Base-by-base conservation (phyloP, 2,329 filamentous ascomycete genomes). In the Ustulina deusta region DNA sequence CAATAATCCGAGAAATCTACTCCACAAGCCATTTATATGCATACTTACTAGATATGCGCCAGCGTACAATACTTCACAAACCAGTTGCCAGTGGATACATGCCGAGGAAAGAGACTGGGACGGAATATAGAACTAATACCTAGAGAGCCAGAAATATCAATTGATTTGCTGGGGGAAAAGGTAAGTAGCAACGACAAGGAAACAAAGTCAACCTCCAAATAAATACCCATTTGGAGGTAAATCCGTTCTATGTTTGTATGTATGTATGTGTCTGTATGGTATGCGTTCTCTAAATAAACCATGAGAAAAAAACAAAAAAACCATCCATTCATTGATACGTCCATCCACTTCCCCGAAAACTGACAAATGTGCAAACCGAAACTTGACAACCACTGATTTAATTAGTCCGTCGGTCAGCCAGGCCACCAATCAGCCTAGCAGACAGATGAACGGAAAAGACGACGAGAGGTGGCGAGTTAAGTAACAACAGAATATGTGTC, bases 241-340 rank as follows among this genome's bases (percentile, higher is more conserved):
- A 61, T 56, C 65, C 65, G 54, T 48, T 68, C 61, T 65, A 68
- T 66, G 64, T 59, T 49, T 61, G 58, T 56, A 46, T 55, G 59
- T 54, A 54, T 61, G 48, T 36, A 48, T 57, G 22, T 57, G 13
- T 54, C 49, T 58, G 34, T 42, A 34, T 54, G 38, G 27, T 52
- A 51, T 63, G 51, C 61, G 40, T 58, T 63, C 34, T 70, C 65
- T 70, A 70, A 63, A 65, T 44, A 22, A 55, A 27, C 15, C 20
- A 27, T 15, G 51, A n/a, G 27, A 58, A 38, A 40, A 27, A 46
- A 10, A 48, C 9, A 22, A n/a, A 52, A n/a, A 48, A 62, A 48
- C 44, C 44, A 25, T 27, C 27, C 27, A 48, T 38, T 34, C 13
- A n/a, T 49, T 38, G 34, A 17, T 54, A 11, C 48, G 29, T 42